Evolutionary conservation across 495 filamentous ascomycete genomes (phyloP).

Genomic region (Pyronema omphalodes): DNA sequence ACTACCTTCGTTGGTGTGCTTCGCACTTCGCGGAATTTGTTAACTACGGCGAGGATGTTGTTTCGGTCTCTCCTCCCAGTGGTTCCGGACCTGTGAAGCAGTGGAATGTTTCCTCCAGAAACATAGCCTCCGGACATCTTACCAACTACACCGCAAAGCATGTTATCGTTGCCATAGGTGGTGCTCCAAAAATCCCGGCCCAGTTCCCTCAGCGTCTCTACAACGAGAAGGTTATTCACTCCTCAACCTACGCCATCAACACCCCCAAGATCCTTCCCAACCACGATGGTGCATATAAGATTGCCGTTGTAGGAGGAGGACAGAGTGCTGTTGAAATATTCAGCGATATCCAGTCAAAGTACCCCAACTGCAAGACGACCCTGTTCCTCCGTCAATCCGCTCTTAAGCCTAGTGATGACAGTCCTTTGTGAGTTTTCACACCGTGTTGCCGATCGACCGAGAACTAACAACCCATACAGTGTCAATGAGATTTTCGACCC

Average conservation of each 20-base stretch:
- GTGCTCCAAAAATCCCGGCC: conserved; percentile 56
- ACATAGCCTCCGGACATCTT: conserved; percentile 34
- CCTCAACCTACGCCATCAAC: conserved; percentile 56
- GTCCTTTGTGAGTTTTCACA: conserved; percentile 61
- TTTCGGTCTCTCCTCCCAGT: conserved; percentile 35
- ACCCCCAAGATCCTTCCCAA: conserved; percentile 43
- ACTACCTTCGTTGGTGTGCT: conserved; percentile 88
- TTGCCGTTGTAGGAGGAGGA: conserved; percentile 72
- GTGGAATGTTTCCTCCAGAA: conserved; percentile 40
- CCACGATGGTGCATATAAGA: conserved; percentile 38
- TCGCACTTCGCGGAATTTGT: conserved; percentile 61
- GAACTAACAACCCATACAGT: conserved; percentile 31
- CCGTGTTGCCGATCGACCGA: not conserved
- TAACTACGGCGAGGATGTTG: conserved; percentile 59
- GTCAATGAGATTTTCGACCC: conserved; percentile 95
- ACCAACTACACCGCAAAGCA: conserved; percentile 45
- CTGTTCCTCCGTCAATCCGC: conserved; percentile 63
- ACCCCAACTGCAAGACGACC: conserved; percentile 55
- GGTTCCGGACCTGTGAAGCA: conserved; percentile 30
- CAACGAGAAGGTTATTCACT: conserved; percentile 50
- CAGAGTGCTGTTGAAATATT: conserved; percentile 94
- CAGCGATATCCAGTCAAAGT: conserved; percentile 65
- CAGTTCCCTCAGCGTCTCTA: conserved; percentile 41
- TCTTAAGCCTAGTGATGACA: conserved; percentile 79
- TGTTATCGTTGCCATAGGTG: conserved; percentile 73